These are phyloP conservation scores for Saturnispora besseyi DNA, from an alignment of 805 yeast genomes.

Conservation along the genomic window DNA sequence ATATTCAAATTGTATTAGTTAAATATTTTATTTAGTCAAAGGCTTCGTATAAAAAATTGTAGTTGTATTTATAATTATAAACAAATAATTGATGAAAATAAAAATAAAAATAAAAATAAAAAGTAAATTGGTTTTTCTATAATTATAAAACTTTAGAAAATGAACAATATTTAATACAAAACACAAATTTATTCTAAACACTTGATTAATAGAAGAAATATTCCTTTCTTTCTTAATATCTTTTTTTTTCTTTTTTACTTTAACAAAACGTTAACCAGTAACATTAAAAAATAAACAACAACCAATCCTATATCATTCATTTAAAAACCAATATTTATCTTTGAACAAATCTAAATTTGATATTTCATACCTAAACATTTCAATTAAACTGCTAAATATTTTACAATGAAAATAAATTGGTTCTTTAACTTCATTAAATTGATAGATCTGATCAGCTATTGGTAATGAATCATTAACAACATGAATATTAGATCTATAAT, in stretches of 20 bases:
- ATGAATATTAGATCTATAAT: constrained; percentile 31
- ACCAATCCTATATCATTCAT: constrained; percentile 1
- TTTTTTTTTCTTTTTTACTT: neutral
- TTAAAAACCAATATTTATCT: constrained; percentile 23
- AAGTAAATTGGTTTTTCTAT: neutral
- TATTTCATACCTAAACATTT: constrained; percentile 35
- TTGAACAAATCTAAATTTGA: constrained; percentile 20
- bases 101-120: constrained; percentile 1
- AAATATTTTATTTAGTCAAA: neutral
- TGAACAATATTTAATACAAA: neutral
- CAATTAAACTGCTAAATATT: constrained; percentile 39
- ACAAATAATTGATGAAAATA: neutral
- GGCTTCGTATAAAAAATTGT: neutral
- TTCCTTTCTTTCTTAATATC: neutral
- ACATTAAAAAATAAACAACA: neutral
- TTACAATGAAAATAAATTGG: constrained; percentile 46
- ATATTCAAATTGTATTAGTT: neutral
- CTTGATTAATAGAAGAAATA: neutral
- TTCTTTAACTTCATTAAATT: constrained; percentile 25
- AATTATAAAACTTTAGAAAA: neutral
- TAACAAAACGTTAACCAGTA: neutral
- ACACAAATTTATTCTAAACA: neutral
- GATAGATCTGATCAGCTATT: constrained; percentile 34
- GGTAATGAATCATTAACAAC: constrained; percentile 24
- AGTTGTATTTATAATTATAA: neutral